phyloP scores from a whole-genome alignment of 1,284 basidiomycete species.

The Entoloma clypeatum region DNA sequence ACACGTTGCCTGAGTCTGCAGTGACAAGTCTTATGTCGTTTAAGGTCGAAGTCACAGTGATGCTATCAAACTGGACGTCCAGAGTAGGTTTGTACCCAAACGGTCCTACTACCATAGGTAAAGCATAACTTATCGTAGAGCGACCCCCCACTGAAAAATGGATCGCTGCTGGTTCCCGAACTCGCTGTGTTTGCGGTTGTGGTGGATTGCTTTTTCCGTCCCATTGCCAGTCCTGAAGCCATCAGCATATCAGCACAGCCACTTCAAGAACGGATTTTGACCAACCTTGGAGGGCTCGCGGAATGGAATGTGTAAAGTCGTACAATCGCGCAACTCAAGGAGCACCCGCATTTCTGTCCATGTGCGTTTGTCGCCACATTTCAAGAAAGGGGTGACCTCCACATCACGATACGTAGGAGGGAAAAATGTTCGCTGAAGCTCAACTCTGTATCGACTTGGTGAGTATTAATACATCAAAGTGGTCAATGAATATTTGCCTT shows the following conservation, averaged over 20 bases:
- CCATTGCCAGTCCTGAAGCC: constrained; percentile 76
- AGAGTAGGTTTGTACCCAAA: constrained; percentile 76
- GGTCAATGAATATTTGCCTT: constrained; percentile 44
- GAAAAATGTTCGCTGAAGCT: constrained; percentile 79
- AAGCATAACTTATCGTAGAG: constrained; percentile 78
- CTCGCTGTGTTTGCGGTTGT: constrained; percentile 45
- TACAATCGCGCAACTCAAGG: constrained; percentile 74
- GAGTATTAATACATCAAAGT: not conserved
- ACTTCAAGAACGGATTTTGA: not conserved
- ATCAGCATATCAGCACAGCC: constrained; percentile 5
- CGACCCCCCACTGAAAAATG: constrained; percentile 73
- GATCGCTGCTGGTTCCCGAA: constrained; percentile 67
- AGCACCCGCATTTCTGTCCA: constrained; percentile 80
- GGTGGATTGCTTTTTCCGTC: constrained; percentile 55
- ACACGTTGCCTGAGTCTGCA: constrained; percentile 72
- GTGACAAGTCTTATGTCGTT: constrained; percentile 79
- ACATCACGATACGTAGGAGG: constrained; percentile 73
- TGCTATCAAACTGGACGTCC: constrained; percentile 78
- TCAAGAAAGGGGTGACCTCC: constrained; percentile 51
- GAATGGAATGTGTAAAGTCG: constrained; percentile 79
- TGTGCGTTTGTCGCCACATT: constrained; percentile 74
- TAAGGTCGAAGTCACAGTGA: constrained; percentile 78
- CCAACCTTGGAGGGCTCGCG: constrained; percentile 79
- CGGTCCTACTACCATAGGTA: constrained; percentile 74
- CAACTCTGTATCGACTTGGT: constrained; percentile 43